phyloP scores from a whole-genome alignment of 2,329 filamentous ascomycete genomes.

The Ambrosiella xylebori region DNA sequence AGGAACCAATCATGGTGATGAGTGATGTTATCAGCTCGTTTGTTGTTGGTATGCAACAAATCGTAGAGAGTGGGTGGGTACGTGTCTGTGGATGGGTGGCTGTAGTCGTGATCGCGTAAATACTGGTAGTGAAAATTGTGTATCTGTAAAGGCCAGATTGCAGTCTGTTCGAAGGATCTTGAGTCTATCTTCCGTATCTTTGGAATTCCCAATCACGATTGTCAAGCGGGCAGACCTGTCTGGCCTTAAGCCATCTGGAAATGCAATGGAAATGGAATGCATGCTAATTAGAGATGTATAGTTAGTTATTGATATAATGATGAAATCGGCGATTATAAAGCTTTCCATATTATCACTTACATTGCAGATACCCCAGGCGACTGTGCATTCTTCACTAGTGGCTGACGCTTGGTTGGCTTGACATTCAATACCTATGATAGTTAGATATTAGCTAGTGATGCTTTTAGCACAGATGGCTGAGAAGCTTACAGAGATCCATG shows the following conservation, averaged over 20 bases:
- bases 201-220: constrained; percentile 99
- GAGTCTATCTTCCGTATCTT: constrained; percentile 62
- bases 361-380: constrained; percentile 98
- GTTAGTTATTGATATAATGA: background rate
- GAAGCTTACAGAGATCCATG: constrained; percentile 78
- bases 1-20: too few species aligned
- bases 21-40: too few species aligned
- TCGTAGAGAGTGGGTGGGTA: too few species aligned
- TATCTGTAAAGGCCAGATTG: background rate
- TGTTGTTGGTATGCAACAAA: too few species aligned
- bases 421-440: constrained; percentile 66
- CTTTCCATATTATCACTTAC: constrained; percentile 36
- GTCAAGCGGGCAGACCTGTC: constrained; percentile 92
- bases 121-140: background rate
- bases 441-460: constrained; percentile 1
- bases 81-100: background rate
- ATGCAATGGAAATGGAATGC: constrained; percentile 99
- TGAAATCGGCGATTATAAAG: background rate
- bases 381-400: constrained; percentile 94
- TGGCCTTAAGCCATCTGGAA: constrained; percentile 96
- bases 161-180: background rate
- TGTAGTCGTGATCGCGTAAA: background rate
- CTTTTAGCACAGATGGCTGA: background rate
- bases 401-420: constrained; percentile 97
- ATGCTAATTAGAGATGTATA: constrained; percentile 40